Conservation (phyloP, 2,329 filamentous ascomycete genomes). For the Lachnellula hyalina region DNA sequence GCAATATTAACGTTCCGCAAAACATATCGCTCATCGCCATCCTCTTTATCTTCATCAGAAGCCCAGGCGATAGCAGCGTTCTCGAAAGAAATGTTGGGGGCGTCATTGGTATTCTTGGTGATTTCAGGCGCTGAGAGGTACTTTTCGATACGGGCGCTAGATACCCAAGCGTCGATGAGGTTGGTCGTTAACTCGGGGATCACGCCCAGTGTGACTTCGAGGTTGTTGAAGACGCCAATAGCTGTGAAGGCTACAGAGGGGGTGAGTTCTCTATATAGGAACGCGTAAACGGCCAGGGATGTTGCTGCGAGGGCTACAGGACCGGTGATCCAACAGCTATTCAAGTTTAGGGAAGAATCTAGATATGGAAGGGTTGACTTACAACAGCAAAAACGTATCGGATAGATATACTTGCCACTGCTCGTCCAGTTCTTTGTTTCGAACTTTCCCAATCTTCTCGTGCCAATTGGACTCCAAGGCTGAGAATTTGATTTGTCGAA, state of each 20-base stretch:
- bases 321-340: constrained; percentile 62
- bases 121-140: constrained; percentile 66
- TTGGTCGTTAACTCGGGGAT: constrained; percentile 70
- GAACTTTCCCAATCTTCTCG: constrained; percentile 57
- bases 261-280: constrained; percentile 55
- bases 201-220: constrained; percentile 66
- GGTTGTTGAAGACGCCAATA: constrained; percentile 66
- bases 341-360: background rate
- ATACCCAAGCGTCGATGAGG: constrained; percentile 67
- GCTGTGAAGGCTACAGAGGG: constrained; percentile 77
- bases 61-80: constrained; percentile 71
- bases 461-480: constrained; percentile 73
- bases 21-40: constrained; percentile 56
- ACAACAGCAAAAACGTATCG: constrained; percentile 55
- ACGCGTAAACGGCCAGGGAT: constrained; percentile 63
- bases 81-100: constrained; percentile 59
- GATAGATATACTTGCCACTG: constrained; percentile 62
- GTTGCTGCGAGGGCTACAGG: constrained; percentile 69
- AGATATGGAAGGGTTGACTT: constrained; percentile 1
- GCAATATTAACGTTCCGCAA: constrained; percentile 58
- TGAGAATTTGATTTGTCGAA: constrained; percentile 81
- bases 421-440: constrained; percentile 60
- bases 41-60: constrained; percentile 55
- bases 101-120: constrained; percentile 45
- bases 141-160: constrained; percentile 63